Evolutionary conservation across 1,139 yeast species (phyloP), one percentile per base, ranked within the genome.

Genomic region (Pichia sp.): DNA sequence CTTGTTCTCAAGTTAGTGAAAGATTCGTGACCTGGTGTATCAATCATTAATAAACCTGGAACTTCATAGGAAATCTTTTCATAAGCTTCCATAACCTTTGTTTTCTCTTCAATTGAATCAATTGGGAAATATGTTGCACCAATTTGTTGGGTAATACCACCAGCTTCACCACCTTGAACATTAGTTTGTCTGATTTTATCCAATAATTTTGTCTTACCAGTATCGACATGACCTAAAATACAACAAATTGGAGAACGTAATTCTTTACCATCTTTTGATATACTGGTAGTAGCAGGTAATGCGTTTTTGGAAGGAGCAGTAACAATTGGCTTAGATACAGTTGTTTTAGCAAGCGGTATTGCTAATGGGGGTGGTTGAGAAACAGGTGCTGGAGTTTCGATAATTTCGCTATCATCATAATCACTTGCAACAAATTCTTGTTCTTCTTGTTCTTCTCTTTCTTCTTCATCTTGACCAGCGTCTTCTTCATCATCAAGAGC

Each of bases 101-200:
- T 92, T 71, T 94, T 94, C 61, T 80, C 80, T 66, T 82, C 82
- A 60, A 92, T 87, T 35, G 97, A 87, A 30, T 85, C 95, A 57
- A 92, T 90, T 49, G 98, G 98, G 87, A 92, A 94, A 68, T 90
- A 94, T 26, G 98, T 94, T 43, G 99, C 99, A 79, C 99, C 99
- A 64, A 92, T 92, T 70, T 92, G 99, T 76, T 92, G 99, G 55
- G 99, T 92, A 64, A 92, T 94, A 74, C 99, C 99, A 74, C 99
- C 99, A 47, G 98, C 99, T 73, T 92, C 99, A 64, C 98, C 99
- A 66, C 97, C 98, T 74, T 92, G 99, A 51, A 92, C 99, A 61
- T 92, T 92, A 40, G 97, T 94, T 73, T 92, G 97, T 73, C 99
- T 94, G 56, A 92, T 82, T 68, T 92, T 94, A 65, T 92, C 99